A percentile compares a stretch with the other conserved stretches of the same genome.
Conservation (phyloP, 805 yeast genomes). For the Hanseniaspora hatyaiensis region DNA sequence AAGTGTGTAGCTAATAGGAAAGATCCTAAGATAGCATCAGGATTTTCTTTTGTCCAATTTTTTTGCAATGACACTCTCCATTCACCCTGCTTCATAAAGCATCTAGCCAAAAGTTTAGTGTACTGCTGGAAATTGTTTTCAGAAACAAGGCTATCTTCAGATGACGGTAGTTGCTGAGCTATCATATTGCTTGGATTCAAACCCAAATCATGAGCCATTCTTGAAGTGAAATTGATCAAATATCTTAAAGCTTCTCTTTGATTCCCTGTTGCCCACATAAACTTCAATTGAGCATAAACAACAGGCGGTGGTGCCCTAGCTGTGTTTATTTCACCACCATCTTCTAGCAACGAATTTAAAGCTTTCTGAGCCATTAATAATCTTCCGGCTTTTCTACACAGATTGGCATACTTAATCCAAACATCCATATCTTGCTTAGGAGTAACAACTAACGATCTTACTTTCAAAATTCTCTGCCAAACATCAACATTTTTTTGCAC, state of each 20-base stretch:
- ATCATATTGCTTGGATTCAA: slow-evolving; percentile 77
- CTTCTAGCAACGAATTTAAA: slow-evolving; percentile 64
- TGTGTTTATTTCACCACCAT: slow-evolving; percentile 47
- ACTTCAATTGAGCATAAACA: slow-evolving; percentile 90
- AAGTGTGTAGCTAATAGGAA: slow-evolving; percentile 89
- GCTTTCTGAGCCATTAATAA: slow-evolving; percentile 87
- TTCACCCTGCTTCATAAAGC: slow-evolving; percentile 95
- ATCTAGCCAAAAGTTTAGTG: slow-evolving; percentile 77
- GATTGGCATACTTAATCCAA: slow-evolving; percentile 96
- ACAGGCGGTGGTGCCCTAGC: slow-evolving; percentile 92
- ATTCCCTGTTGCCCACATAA: slow-evolving; percentile 93
- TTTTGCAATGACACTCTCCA: slow-evolving; percentile 82
- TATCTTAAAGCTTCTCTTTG: slow-evolving; percentile 76
- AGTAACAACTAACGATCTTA: slow-evolving; percentile 79
- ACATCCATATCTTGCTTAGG: slow-evolving; percentile 95
- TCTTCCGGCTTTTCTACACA: slow-evolving; percentile 89
- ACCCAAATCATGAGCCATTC: slow-evolving; percentile 81
- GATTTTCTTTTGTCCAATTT: slow-evolving; percentile 67
- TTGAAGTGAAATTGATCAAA: slow-evolving; percentile 77
- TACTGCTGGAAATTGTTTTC: slow-evolving; percentile 68
- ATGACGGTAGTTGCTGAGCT: slow-evolving; percentile 70
- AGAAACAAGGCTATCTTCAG: slow-evolving; percentile 25
- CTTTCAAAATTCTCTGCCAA: slow-evolving; percentile 95
- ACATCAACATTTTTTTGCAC: slow-evolving; percentile 95
- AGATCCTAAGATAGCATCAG: slow-evolving; percentile 81